Conservation (phyloP, 495 filamentous ascomycete species). For the Lichenothelia convexa region DNA sequence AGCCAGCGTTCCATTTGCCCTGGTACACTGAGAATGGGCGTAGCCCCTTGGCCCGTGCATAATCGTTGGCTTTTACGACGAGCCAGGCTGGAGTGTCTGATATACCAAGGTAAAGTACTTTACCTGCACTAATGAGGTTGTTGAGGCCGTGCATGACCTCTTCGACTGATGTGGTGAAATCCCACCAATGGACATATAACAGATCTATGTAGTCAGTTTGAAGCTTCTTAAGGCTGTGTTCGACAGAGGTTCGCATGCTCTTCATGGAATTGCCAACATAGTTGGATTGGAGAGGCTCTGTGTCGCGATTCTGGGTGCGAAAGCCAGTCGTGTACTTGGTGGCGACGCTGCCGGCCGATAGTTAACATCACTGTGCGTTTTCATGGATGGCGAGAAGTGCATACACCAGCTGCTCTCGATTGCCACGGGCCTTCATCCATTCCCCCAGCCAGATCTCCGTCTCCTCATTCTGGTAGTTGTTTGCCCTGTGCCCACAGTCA, state of each 20-base stretch:
- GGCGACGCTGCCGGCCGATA: no score
- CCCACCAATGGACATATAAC: conserved; percentile 32
- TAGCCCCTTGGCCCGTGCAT: conserved; percentile 12
- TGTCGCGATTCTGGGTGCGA: conserved; percentile 14
- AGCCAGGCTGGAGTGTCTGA: conserved; percentile 40
- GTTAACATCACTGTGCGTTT: no score
- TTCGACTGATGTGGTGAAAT: conserved; percentile 40
- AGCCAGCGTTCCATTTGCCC: conserved; percentile 11
- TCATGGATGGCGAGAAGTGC: no score
- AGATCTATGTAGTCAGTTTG: conserved; percentile 51
- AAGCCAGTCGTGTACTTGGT: conserved; percentile 45
- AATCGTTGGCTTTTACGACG: conserved; percentile 13
- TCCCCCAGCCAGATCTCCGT: conserved; percentile 54
- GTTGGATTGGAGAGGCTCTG: conserved; percentile 36
- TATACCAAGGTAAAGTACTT: conserved; percentile 54
- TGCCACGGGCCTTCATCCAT: conserved; percentile 36
- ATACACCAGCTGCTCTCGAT: conserved; percentile 43
- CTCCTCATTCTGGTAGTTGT: conserved; percentile 46
- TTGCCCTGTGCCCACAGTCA: no score
- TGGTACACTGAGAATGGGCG: conserved; percentile 14
- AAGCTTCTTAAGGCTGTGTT: conserved; percentile 39
- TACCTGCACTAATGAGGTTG: conserved; percentile 36
- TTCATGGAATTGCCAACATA: conserved; percentile 43
- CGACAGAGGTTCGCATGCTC: conserved; percentile 34
- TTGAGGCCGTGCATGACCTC: conserved; percentile 56